Conservation (phyloP, 2,329 filamentous ascomycete genomes). For the Chalaropsis thielavioides region DNA sequence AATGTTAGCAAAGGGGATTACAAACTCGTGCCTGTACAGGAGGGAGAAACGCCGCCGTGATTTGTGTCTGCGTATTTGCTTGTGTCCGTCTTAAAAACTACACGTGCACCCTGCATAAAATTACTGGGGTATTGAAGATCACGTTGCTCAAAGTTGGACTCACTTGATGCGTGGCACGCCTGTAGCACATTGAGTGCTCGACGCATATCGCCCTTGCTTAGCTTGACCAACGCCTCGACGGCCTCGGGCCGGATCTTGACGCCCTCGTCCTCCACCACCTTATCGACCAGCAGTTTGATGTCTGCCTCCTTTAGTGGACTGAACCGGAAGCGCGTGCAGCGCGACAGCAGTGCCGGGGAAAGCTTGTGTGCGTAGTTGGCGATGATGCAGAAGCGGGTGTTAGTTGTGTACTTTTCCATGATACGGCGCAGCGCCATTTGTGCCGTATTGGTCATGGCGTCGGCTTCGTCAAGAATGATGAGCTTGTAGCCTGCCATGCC, state of each 20-base stretch:
- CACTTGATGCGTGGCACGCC: constrained; percentile 88
- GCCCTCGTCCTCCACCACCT: constrained; percentile 73
- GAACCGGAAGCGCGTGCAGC: constrained; percentile 91
- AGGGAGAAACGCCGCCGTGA: not conserved
- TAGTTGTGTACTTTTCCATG: constrained; percentile 98
- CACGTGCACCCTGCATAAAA: not conserved
- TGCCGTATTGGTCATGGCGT: constrained; percentile 97
- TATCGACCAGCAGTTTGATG: constrained; percentile 72
- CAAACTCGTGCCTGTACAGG: not conserved
- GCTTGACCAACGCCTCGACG: constrained; percentile 63
- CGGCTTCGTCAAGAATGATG: constrained; percentile 96
- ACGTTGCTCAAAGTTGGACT: constrained; percentile 22
- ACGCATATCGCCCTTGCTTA: constrained; percentile 95
- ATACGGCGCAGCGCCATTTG: constrained; percentile 95
- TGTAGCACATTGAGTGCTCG: constrained; percentile 88
- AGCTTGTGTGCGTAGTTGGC: constrained; percentile 99
- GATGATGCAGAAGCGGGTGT: constrained; percentile 95
- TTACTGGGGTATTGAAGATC: not conserved
- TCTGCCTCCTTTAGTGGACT: constrained; percentile 81
- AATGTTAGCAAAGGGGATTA: not conserved
- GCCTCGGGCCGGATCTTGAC: constrained; percentile 74
- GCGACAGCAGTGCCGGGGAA: constrained; percentile 76
- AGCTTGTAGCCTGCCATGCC: constrained; percentile 64
- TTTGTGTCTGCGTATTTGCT: not conserved
- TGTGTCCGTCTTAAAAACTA: not conserved